Evolutionary conservation across 2,329 filamentous ascomycete species (phyloP).

Genomic region (Remersonia thermophila): DNA sequence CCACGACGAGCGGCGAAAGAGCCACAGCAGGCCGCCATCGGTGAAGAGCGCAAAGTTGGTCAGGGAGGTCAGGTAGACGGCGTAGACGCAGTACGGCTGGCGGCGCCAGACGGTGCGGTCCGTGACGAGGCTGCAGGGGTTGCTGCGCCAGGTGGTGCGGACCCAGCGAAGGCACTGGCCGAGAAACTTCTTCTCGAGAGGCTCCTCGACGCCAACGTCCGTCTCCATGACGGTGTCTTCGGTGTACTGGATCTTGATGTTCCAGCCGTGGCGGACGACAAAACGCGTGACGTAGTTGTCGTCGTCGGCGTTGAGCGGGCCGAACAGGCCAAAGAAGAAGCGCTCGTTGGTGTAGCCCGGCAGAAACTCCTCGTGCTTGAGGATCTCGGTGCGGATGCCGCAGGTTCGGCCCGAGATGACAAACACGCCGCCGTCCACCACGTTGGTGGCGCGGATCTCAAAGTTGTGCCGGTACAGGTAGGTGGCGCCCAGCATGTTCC

Average conservation of each 20-base stretch:
- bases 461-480: slow-evolving; percentile 52
- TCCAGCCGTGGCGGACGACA: slow-evolving; percentile 36
- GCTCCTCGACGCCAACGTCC: slow-evolving; percentile 31
- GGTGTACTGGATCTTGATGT: slow-evolving; percentile 42
- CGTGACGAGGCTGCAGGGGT: slow-evolving; percentile 33
- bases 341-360: slow-evolving; percentile 34
- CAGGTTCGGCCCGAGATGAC: slow-evolving; percentile 45
- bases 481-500: slow-evolving; percentile 45
- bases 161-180: slow-evolving; percentile 45
- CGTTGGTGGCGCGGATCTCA: slow-evolving; percentile 43
- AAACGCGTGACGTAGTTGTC: slow-evolving; percentile 51
- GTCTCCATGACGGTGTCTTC: slow-evolving; percentile 37
- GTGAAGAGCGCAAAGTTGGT: slow-evolving; percentile 44
- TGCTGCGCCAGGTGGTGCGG: slow-evolving; percentile 46
- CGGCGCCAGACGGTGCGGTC: slow-evolving; percentile 26
- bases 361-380: slow-evolving; percentile 32
- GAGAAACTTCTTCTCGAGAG: slow-evolving; percentile 29
- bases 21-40: slow-evolving; percentile 32
- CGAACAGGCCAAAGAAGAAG: slow-evolving; percentile 33
- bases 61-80: slow-evolving; percentile 41
- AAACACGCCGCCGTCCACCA: slow-evolving; percentile 46
- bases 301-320: slow-evolving; percentile 41
- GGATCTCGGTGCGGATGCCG: slow-evolving; percentile 36
- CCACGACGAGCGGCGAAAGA: slow-evolving; percentile 12
- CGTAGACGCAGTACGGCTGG: slow-evolving; percentile 41